These are phyloP conservation scores for Ilyonectria destructans DNA, from an alignment of 2,329 filamentous ascomycete species.

Conservation along the genomic window DNA sequence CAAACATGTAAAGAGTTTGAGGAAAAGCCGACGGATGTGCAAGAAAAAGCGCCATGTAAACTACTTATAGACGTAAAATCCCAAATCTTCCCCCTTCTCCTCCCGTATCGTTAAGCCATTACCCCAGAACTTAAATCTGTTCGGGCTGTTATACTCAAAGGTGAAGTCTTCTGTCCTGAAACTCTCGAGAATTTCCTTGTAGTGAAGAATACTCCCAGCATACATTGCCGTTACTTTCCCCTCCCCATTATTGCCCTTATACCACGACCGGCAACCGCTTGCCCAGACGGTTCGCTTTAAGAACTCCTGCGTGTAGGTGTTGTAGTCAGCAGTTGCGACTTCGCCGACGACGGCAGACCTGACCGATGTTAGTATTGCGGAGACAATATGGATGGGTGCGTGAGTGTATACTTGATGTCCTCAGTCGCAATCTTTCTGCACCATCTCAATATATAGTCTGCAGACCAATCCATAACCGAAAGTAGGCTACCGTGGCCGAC, in stretches of 20 bases:
- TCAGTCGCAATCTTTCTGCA: slow-evolving; percentile 1
- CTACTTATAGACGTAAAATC: not conserved
- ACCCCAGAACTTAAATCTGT: slow-evolving; percentile 11
- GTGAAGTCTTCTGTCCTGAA: slow-evolving; percentile 11
- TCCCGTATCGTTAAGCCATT: not conserved
- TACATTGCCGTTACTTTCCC: slow-evolving; percentile 12
- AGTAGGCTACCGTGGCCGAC: slow-evolving; percentile 10
- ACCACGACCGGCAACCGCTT: slow-evolving; percentile 15
- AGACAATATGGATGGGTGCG: not conserved
- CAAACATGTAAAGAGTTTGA: too few relatives aligned
- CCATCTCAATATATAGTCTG: not conserved
- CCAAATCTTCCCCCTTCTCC: too few relatives aligned
- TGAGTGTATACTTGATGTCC: slow-evolving; percentile 1
- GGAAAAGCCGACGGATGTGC: too few relatives aligned
- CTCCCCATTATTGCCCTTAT: not conserved
- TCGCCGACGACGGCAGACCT: slow-evolving; percentile 13
- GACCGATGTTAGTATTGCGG: not conserved
- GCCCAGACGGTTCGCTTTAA: slow-evolving; percentile 29
- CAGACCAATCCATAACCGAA: not conserved
- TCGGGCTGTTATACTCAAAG: slow-evolving; percentile 3
- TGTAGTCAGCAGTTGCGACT: slow-evolving; percentile 26
- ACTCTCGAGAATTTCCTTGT: slow-evolving; percentile 7
- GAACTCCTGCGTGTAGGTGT: slow-evolving; percentile 24
- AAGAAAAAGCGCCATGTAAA: too few relatives aligned
- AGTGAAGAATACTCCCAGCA: slow-evolving; percentile 1